Evolutionary conservation across 2,329 filamentous ascomycete genomes (phyloP).

Genomic region (Pestalotiopsis sp.): DNA sequence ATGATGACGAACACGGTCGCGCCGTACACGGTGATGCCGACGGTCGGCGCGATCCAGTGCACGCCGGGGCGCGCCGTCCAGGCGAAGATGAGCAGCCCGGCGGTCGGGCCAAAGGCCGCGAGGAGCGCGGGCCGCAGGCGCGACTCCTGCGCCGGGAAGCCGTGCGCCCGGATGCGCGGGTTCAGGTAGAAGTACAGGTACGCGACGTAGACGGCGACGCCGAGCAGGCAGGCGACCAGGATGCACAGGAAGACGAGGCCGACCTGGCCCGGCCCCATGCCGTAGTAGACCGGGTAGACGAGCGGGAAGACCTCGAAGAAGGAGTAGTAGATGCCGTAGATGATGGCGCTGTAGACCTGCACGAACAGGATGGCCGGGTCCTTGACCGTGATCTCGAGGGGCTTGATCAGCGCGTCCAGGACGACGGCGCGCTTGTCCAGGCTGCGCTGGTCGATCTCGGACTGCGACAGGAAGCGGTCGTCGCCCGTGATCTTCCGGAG

Average conservation of each 20-base stretch:
- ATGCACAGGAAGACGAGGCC: slow-evolving; percentile 65
- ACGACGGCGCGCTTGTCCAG: slow-evolving; percentile 50
- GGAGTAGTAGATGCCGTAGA: slow-evolving; percentile 64
- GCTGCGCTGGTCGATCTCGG: slow-evolving; percentile 64
- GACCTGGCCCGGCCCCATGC: slow-evolving; percentile 59
- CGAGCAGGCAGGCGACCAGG: slow-evolving; percentile 58
- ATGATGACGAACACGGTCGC: slow-evolving; percentile 56
- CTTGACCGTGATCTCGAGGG: slow-evolving; percentile 60
- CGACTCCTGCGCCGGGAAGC: slow-evolving; percentile 54
- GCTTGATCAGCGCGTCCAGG: slow-evolving; percentile 62
- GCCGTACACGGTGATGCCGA: slow-evolving; percentile 60
- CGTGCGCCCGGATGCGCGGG: slow-evolving; percentile 49
- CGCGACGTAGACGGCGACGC: slow-evolving; percentile 47
- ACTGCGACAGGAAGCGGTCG: slow-evolving; percentile 58
- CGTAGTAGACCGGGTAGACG: slow-evolving; percentile 62
- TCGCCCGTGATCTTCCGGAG: slow-evolving; percentile 64
- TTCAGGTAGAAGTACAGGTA: slow-evolving; percentile 57
- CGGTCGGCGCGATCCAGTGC: slow-evolving; percentile 58
- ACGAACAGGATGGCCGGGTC: slow-evolving; percentile 66
- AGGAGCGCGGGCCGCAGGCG: slow-evolving; percentile 58
- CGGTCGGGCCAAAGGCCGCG: slow-evolving; percentile 53
- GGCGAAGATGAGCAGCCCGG: slow-evolving; percentile 64
- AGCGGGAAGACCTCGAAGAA: slow-evolving; percentile 71
- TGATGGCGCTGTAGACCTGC: slow-evolving; percentile 62
- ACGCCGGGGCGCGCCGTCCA: slow-evolving; percentile 56